Percentiles rank a stretch among this genome's conserved stretches.
These are phyloP conservation scores for Miamiensis avidus DNA, from an alignment of 169 alveolate genomes.

Conservation along the genomic window DNA sequence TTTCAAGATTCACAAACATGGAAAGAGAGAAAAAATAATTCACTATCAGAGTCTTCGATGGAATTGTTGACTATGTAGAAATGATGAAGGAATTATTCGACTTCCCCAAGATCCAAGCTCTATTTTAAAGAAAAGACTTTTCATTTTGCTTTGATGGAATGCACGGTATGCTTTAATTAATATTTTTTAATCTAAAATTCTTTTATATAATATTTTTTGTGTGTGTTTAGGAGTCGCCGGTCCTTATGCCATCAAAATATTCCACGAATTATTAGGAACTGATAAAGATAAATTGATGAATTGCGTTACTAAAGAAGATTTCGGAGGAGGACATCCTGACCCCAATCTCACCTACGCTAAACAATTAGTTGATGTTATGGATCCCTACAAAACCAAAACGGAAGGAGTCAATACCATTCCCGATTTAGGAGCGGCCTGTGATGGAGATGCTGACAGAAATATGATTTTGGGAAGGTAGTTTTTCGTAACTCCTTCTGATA, in stretches of 20 bases:
- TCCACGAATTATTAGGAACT: constrained; percentile 84
- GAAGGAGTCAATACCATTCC: constrained; percentile 70
- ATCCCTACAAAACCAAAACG: constrained; percentile 51
- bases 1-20: constrained; percentile 36
- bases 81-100: constrained; percentile 88
- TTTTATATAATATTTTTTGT: too few relatives aligned
- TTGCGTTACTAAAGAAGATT: constrained; percentile 83
- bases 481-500: constrained; percentile 96
- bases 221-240: constrained; percentile 79
- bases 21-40: constrained; percentile 50
- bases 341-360: constrained; percentile 95
- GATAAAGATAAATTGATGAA: constrained; percentile 49
- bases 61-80: constrained; percentile 84
- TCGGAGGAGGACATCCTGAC: constrained; percentile 93
- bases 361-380: constrained; percentile 84
- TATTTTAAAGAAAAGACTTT: constrained; percentile 84
- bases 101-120: constrained; percentile 77
- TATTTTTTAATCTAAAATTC: too few relatives aligned
- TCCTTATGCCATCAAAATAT: constrained; percentile 89
- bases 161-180: constrained; percentile 66
- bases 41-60: constrained; percentile 83
- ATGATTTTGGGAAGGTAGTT: constrained; percentile 94
- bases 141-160: constrained; percentile 89
- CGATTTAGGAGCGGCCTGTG: constrained; percentile 96
- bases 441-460: constrained; percentile 97